Base-by-base conservation (phyloP, 208 protist species). In the Wallacemonas sp. region DNA sequence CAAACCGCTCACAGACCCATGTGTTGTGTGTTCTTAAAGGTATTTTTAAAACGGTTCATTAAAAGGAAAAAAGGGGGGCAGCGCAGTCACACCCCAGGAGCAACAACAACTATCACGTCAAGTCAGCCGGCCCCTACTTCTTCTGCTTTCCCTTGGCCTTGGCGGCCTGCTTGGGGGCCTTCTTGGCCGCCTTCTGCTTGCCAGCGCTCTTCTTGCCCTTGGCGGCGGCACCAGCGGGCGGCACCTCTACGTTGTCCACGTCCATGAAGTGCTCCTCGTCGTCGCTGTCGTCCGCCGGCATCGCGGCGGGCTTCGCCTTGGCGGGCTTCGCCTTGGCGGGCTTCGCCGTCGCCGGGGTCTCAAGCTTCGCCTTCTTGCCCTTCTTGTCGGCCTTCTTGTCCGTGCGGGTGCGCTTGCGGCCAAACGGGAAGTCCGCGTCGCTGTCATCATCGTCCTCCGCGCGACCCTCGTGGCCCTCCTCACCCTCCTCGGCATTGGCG, bases 191-290 rank as follows among this genome's bases (percentile, higher is more conserved):
- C 32, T 64, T 39, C 16, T 7, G 4, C 33, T 62, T 62, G 46
- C 39, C 16, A 23, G 64, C 18, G 10, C 10, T 54, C 38, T 70
- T 61, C 65, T 62, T 61, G 52, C 18, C 25, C 41, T 39, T 49
- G 28, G 39, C 48, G 7, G 31, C 38, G 48, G 2, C 32, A n/a
- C 8, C 16, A n/a, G 57, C 42, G 22, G 41, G 38, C 23, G 63
- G 57, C 5, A 70, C 65, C 7, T 54, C 11, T 3, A 80, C 76
- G 2, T 65, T 63, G 50, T 92, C 85, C 28, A 77, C 87, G 63
- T 93, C 87, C 32, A 75, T 62, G 54, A 92, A 89, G 71, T 76
- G 79, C 72, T 93, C 85, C 36, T 92, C 77, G 20, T 80, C 78
- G 54, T 77, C 72, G 46, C 72, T 66, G 46, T 57, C 49, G 20